Conservation (phyloP, 129 eudicot genomes). For the Cynara cardunculus region DNA sequence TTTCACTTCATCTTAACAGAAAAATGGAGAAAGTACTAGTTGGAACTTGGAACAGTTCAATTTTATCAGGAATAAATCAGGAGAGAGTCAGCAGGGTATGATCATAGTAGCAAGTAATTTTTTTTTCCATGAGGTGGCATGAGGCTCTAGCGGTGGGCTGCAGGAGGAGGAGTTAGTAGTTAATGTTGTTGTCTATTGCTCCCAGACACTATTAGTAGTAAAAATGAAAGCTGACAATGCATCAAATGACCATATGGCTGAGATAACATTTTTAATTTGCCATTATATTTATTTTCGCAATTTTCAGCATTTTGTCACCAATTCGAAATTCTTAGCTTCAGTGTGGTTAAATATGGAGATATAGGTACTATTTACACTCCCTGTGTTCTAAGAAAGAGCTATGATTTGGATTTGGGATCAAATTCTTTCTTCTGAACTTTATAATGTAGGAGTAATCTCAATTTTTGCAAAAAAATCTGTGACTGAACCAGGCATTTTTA, state of each 20-base stretch:
- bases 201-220: background rate
- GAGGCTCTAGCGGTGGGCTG: background rate
- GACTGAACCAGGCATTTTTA: constrained; percentile 7
- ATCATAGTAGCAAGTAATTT: background rate
- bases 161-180: background rate
- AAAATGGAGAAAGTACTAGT: background rate
- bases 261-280: background rate
- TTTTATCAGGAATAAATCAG: background rate
- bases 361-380: background rate
- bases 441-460: background rate
- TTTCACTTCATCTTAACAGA: background rate
- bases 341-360: background rate
- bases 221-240: background rate
- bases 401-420: background rate
- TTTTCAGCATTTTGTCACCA: background rate
- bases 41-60: background rate
- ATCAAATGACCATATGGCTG: background rate
- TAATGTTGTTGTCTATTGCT: background rate
- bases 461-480: background rate
- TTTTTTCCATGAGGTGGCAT: background rate
- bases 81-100: background rate
- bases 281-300: background rate
- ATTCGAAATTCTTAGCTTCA: background rate
- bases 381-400: background rate
- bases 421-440: background rate